These are phyloP conservation scores for Fusarium sp. DNA, from an alignment of 2,329 filamentous ascomycete genomes.

Conservation along the genomic window DNA sequence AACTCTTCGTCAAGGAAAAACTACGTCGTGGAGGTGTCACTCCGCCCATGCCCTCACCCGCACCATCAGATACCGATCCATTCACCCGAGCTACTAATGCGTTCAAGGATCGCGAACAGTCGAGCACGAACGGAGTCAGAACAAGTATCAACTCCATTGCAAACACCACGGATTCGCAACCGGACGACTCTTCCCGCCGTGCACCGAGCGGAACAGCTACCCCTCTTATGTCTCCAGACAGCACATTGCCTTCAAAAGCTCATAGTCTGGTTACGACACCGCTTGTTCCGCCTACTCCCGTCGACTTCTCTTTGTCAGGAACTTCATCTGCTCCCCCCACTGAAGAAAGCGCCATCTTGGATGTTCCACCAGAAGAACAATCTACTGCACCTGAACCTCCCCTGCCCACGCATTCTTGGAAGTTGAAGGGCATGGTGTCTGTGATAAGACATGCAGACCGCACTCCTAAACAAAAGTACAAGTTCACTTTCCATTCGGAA, in stretches of 20 bases:
- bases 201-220: conserved; percentile 45
- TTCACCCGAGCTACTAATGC: conserved; percentile 47
- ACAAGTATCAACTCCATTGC: conserved; percentile 41
- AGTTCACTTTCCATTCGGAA: conserved; percentile 97
- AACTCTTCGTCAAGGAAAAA: conserved; percentile 87
- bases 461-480: conserved; percentile 99
- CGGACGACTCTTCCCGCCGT: conserved; percentile 37
- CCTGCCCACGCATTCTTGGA: conserved; percentile 92
- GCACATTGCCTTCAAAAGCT: conserved; percentile 44
- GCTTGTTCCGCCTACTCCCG: conserved; percentile 47
- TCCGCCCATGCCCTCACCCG: conserved; percentile 61
- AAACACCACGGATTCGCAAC: conserved; percentile 40
- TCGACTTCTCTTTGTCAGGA: conserved; percentile 44
- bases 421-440: conserved; percentile 95
- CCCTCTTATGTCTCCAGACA: conserved; percentile 47
- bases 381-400: conserved; percentile 66
- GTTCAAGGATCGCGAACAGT: conserved; percentile 53
- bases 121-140: conserved; percentile 40
- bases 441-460: conserved; percentile 96
- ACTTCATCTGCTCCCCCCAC: conserved; percentile 45
- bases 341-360: conserved; percentile 47
- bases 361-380: conserved; percentile 42
- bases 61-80: conserved; percentile 56
- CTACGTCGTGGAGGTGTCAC: conserved; percentile 69
- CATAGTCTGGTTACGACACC: conserved; percentile 52